phyloP scores from a whole-genome alignment of 208 protist species.

The Naegleria lovaniensis region DNA sequence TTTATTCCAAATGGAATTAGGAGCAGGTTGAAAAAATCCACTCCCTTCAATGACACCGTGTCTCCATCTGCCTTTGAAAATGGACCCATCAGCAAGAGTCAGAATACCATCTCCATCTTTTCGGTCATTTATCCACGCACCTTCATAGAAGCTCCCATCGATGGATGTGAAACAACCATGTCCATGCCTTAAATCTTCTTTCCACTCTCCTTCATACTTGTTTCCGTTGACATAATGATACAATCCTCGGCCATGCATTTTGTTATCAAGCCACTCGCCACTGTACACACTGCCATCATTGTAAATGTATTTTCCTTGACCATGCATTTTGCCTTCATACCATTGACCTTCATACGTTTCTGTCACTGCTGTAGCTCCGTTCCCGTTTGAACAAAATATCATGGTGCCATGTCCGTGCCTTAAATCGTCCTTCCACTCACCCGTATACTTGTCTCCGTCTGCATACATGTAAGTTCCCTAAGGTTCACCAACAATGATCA shows the following conservation, averaged over 20 bases:
- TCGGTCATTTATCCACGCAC: not conserved
- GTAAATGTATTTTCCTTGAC: not conserved
- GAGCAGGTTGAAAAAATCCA: not conserved
- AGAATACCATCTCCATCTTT: conserved; percentile 21
- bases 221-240: conserved; percentile 84
- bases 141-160: not conserved
- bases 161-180: not conserved
- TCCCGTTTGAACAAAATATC: not conserved
- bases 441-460: not conserved
- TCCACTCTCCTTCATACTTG: conserved; percentile 57
- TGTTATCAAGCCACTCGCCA: conserved; percentile 7
- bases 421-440: not conserved
- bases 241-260: conserved; percentile 59
- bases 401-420: not conserved
- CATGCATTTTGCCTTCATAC: not conserved
- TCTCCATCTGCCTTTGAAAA: conserved; percentile 3
- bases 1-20: not conserved
- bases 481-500: no score
- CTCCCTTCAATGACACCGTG: not conserved
- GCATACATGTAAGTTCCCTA: not conserved
- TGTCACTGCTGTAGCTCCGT: not conserved
- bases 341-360: not conserved
- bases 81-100: not conserved
- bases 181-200: conserved; percentile 25
- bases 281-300: not conserved